A percentile compares a stretch with the other conserved stretches of the same genome.
These are phyloP conservation scores for Boletus subparvulus DNA, from an alignment of 768 basidiomycete genomes.

Conservation along the genomic window DNA sequence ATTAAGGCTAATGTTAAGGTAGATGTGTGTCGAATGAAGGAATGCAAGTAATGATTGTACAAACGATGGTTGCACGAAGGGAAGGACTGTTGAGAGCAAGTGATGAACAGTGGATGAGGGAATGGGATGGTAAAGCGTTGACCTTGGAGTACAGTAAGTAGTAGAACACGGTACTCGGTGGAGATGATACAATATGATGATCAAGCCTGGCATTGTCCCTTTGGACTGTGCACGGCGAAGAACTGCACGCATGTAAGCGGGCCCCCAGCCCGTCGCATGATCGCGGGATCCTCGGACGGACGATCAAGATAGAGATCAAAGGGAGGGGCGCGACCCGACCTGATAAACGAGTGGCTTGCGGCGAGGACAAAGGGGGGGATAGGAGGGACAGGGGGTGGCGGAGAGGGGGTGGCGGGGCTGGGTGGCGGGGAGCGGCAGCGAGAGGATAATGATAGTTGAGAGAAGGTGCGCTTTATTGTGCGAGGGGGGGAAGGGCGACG, in stretches of 20 bases:
- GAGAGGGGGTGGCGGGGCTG: slow-evolving; percentile 39
- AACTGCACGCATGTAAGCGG: slow-evolving; percentile 52
- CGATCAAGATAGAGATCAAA: slow-evolving; percentile 8
- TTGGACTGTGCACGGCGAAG: slow-evolving; percentile 44
- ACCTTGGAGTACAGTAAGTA: slow-evolving; percentile 13
- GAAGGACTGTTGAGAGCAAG: not conserved
- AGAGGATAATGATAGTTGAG: slow-evolving; percentile 29
- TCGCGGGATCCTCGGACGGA: not conserved
- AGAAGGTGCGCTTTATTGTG: slow-evolving; percentile 33
- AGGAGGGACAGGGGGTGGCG: slow-evolving; percentile 58
- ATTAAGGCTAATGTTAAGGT: not conserved
- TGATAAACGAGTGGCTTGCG: slow-evolving; percentile 32
- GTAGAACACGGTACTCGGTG: slow-evolving; percentile 10
- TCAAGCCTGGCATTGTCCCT: slow-evolving; percentile 18
- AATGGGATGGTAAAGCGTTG: not conserved
- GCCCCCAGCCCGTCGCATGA: slow-evolving; percentile 8
- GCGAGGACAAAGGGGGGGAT: slow-evolving; percentile 48
- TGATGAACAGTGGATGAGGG: not conserved
- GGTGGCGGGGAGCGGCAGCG: slow-evolving; percentile 55
- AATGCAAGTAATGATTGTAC: slow-evolving; percentile 11
- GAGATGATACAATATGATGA: slow-evolving; percentile 9
- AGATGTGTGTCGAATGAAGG: slow-evolving; percentile 6
- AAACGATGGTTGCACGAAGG: not conserved
- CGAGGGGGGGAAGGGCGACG: slow-evolving; percentile 10
- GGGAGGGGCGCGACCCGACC: slow-evolving; percentile 5